phyloP scores from a whole-genome alignment of 805 yeast species.

The Saturnispora ahearnii region DNA sequence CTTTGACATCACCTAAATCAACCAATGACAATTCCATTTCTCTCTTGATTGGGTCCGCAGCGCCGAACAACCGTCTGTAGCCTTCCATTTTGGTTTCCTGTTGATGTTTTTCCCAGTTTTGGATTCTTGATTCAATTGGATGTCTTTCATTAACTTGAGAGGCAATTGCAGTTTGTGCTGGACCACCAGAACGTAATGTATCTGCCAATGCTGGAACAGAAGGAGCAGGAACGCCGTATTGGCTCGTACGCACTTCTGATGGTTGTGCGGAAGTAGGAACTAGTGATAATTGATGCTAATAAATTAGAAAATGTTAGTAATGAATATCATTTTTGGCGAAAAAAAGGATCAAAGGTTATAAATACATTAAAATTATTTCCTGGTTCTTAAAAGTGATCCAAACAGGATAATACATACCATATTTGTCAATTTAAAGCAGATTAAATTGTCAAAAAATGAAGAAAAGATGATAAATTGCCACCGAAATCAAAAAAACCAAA shows the following conservation, averaged over 20 bases:
- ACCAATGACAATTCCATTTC: constrained; percentile 81
- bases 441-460: not conserved
- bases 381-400: no score
- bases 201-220: constrained; percentile 68
- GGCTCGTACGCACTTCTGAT: constrained; percentile 41
- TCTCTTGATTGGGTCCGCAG: constrained; percentile 88
- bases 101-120: constrained; percentile 75
- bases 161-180: constrained; percentile 36
- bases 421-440: not conserved
- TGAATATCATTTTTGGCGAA: not conserved
- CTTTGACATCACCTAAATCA: constrained; percentile 59
- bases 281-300: constrained; percentile 33
- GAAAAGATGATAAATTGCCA: not conserved
- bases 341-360: no score
- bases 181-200: constrained; percentile 58
- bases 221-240: constrained; percentile 47
- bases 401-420: not conserved
- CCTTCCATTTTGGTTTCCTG: constrained; percentile 62
- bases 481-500: not conserved
- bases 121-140: constrained; percentile 72
- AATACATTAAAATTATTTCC: no score
- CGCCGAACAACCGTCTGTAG: constrained; percentile 77
- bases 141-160: constrained; percentile 69
- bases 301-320: not conserved
- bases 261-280: constrained; percentile 44